phyloP scores from a whole-genome alignment of 2,329 filamentous ascomycete genomes.

The Colletotrichum salicis region DNA sequence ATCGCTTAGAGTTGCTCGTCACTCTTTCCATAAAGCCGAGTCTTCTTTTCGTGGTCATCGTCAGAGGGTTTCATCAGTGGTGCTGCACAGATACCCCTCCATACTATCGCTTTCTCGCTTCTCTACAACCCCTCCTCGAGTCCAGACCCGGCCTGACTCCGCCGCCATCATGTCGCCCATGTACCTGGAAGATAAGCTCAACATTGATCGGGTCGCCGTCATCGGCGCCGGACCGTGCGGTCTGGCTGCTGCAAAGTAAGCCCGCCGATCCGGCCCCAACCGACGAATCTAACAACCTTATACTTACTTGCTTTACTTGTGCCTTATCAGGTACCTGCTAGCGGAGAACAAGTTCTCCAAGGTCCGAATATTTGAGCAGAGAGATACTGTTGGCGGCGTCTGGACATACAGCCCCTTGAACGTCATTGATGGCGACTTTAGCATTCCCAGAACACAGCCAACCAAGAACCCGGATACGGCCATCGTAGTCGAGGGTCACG shows the following conservation, averaged over 20 bases:
- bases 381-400: slow-evolving; percentile 71
- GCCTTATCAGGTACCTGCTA: slow-evolving; percentile 68
- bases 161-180: slow-evolving; percentile 37
- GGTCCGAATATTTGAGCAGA: slow-evolving; percentile 78
- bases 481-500: slow-evolving; percentile 40
- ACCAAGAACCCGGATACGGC: slow-evolving; percentile 55
- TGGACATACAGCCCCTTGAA: slow-evolving; percentile 72
- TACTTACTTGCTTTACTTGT: not conserved
- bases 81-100: not conserved
- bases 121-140: not conserved
- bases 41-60: not conserved
- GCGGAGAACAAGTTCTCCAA: slow-evolving; percentile 71
- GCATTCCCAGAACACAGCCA: slow-evolving; percentile 43
- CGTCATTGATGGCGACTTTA: slow-evolving; percentile 37
- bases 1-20: not conserved
- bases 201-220: slow-evolving; percentile 67
- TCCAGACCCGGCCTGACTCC: not conserved
- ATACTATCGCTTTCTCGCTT: not conserved
- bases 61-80: not conserved
- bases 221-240: slow-evolving; percentile 80
- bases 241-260: slow-evolving; percentile 65
- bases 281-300: not conserved
- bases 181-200: slow-evolving; percentile 34
- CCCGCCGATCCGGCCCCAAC: not conserved
- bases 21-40: slow-evolving; percentile 11